A percentile compares a stretch with the other conserved stretches of the same genome.
These are phyloP conservation scores for Halteria grandinella DNA, from an alignment of 73 alveolate genomes.

Conservation along the genomic window DNA sequence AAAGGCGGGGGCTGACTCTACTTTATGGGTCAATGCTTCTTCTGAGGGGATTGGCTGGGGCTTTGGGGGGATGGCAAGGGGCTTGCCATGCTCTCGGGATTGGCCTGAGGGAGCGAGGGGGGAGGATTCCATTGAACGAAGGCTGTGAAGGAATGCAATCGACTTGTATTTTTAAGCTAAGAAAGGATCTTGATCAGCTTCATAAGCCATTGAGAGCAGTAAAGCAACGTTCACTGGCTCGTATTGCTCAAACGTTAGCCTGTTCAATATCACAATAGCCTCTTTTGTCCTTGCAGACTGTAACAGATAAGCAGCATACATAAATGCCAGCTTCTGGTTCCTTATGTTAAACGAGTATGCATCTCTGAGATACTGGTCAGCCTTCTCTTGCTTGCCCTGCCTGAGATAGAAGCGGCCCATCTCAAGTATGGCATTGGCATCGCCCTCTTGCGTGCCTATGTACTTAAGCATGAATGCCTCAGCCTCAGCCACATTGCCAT, in stretches of 20 bases:
- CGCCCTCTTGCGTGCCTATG: constrained; percentile 76
- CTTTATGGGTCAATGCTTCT: not conserved
- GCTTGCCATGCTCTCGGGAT: not conserved
- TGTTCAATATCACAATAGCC: constrained; percentile 71
- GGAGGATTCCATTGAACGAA: constrained; percentile 74
- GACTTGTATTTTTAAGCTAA: constrained; percentile 72
- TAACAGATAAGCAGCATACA: constrained; percentile 69
- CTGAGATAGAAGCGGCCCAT: constrained; percentile 77
- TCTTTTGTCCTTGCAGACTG: constrained; percentile 62
- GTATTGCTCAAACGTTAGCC: constrained; percentile 62
- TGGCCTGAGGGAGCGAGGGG: constrained; percentile 49
- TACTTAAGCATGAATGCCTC: constrained; percentile 78
- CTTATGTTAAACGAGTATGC: constrained; percentile 68
- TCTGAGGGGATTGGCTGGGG: not conserved
- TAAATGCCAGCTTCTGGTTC: constrained; percentile 51
- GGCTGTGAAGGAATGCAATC: constrained; percentile 58
- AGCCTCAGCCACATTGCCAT: constrained; percentile 78
- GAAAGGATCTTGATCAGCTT: constrained; percentile 55
- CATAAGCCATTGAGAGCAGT: constrained; percentile 62
- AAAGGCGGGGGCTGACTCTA: not conserved
- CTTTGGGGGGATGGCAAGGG: not conserved
- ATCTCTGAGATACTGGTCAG: constrained; percentile 78
- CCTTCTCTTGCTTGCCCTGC: constrained; percentile 74
- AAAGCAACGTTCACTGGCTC: constrained; percentile 66
- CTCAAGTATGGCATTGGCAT: constrained; percentile 71